These are phyloP conservation scores for Tylopilus plumbeoviolaceoides DNA, from an alignment of 768 basidiomycete species.

Conservation along the genomic window DNA sequence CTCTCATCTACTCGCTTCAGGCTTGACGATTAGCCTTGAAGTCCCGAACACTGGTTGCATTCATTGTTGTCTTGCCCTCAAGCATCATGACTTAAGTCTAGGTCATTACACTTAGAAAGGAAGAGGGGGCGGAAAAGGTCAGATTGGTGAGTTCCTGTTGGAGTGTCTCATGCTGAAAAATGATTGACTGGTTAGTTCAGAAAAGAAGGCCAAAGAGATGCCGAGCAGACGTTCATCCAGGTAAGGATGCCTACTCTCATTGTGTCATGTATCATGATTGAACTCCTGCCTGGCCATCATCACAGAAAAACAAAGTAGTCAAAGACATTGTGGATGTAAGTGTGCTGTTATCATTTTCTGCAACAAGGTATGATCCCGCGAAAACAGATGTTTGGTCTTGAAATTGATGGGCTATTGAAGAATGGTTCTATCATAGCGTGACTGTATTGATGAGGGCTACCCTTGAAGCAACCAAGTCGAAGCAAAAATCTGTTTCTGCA, in stretches of 20 bases:
- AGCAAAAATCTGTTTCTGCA: slow-evolving; percentile 59
- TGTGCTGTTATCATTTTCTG: slow-evolving; percentile 41
- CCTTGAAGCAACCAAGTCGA: slow-evolving; percentile 66
- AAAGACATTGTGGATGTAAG: slow-evolving; percentile 67
- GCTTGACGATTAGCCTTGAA: too few species aligned
- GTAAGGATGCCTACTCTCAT: slow-evolving; percentile 28
- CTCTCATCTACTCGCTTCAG: too few species aligned
- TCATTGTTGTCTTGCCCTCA: too few species aligned
- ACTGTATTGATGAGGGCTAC: slow-evolving; percentile 67
- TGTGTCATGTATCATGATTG: slow-evolving; percentile 3
- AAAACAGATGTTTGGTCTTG: neutral
- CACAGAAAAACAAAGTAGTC: slow-evolving; percentile 42
- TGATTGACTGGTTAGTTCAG: slow-evolving; percentile 37
- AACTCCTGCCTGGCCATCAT: slow-evolving; percentile 17
- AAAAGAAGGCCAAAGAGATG: slow-evolving; percentile 58
- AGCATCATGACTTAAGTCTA: too few species aligned
- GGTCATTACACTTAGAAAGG: too few species aligned
- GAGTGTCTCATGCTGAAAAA: neutral
- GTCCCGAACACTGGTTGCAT: too few species aligned
- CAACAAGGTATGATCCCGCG: slow-evolving; percentile 59
- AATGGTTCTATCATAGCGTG: slow-evolving; percentile 76
- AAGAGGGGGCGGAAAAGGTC: slow-evolving; percentile 68
- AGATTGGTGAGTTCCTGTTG: slow-evolving; percentile 53
- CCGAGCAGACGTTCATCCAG: slow-evolving; percentile 43
- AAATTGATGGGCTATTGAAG: slow-evolving; percentile 50